phyloP scores from a whole-genome alignment of 495 filamentous ascomycete species.

The Neurospora sp. region DNA sequence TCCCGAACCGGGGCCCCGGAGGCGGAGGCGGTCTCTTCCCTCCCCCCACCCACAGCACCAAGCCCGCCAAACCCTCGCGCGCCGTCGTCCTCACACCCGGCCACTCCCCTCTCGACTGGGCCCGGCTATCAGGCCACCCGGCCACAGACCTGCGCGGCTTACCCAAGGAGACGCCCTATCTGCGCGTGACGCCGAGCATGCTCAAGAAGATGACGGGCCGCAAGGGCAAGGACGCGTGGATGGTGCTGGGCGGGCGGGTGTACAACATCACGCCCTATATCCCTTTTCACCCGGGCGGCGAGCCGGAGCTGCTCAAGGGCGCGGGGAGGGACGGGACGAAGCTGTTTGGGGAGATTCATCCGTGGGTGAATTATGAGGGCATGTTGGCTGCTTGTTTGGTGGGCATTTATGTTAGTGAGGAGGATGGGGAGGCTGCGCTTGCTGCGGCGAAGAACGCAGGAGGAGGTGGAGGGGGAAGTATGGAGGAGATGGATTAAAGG shows the following conservation, averaged over 20 bases:
- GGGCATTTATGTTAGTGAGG: constrained; percentile 75
- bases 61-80: constrained; percentile 37
- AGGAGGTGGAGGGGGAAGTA: constrained; percentile 15
- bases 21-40: constrained; percentile 26
- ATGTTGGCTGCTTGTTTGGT: constrained; percentile 82
- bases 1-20: constrained; percentile 22
- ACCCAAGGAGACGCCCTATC: constrained; percentile 30
- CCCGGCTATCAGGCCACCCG: constrained; percentile 57
- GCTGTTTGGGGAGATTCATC: constrained; percentile 86
- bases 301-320: constrained; percentile 68
- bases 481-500: constrained; percentile 60
- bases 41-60: constrained; percentile 35
- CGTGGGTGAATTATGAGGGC: constrained; percentile 96
- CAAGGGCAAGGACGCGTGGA: constrained; percentile 81
- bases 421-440: constrained; percentile 32
- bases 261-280: constrained; percentile 91
- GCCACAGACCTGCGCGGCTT: constrained; percentile 56
- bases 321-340: constrained; percentile 69
- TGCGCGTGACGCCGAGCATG: constrained; percentile 65
- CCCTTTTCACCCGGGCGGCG: constrained; percentile 86
- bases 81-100: constrained; percentile 72
- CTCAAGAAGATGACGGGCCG: constrained; percentile 67
- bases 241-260: constrained; percentile 70
- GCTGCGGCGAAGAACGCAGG: constrained; percentile 31
- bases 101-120: constrained; percentile 94